Conservation (phyloP, 139 green algal genomes). For the Volvox reticuliferus region DNA sequence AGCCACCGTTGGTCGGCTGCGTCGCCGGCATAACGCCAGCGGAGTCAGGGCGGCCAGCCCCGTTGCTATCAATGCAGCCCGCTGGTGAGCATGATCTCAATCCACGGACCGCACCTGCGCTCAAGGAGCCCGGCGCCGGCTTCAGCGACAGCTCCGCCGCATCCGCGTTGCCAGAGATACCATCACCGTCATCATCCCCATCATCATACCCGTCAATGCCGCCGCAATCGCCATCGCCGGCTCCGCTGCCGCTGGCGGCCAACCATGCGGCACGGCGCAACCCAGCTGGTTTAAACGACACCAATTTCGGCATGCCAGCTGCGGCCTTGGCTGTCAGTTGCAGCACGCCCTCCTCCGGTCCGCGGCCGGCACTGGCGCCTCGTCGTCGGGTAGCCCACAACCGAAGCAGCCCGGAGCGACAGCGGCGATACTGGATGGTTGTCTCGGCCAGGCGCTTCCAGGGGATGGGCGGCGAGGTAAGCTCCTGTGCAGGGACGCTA, state of each 20-base stretch:
- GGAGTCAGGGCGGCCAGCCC: neutral
- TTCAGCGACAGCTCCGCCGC: no score
- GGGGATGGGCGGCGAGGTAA: constrained; percentile 21
- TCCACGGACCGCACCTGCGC: no score
- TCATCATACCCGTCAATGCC: neutral
- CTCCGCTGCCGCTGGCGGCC: neutral
- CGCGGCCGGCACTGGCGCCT: neutral
- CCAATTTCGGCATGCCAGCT: constrained; percentile 3
- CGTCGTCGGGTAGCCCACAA: constrained; percentile 2
- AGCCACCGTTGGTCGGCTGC: neutral
- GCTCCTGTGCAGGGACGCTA: constrained; percentile 31
- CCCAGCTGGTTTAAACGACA: constrained; percentile 16
- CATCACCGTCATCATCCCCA: neutral
- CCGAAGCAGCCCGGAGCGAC: constrained; percentile 1
- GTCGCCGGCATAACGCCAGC: neutral
- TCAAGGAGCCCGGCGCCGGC: no score
- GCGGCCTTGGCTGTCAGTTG: neutral
- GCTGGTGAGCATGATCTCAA: no score
- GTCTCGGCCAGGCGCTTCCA: constrained; percentile 11
- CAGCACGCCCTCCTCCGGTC: neutral
- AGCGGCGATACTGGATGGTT: constrained; percentile 30
- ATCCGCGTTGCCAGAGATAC: neutral
- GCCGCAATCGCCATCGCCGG: neutral
- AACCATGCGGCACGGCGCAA: constrained; percentile 9
- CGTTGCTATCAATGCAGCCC: neutral